Evolutionary conservation across 2,329 filamentous ascomycete species (phyloP).

Genomic region (Lachnellula subtilissima): DNA sequence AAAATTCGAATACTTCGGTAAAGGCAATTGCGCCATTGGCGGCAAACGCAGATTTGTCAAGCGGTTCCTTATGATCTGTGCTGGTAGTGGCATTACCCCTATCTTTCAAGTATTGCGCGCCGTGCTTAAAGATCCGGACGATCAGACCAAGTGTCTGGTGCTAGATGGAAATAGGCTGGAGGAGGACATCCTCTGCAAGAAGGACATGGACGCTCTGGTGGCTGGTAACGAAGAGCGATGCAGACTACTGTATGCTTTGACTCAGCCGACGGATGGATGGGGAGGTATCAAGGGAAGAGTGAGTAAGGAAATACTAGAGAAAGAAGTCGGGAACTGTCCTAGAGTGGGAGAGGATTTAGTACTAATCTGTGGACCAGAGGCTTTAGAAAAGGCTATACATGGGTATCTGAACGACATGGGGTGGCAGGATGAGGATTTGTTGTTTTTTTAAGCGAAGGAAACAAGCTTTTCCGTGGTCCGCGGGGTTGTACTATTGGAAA

Average conservation of each 20-base stretch:
- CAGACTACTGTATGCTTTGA: conserved; percentile 65
- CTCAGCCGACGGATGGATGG: conserved; percentile 60
- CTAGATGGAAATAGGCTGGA: conserved; percentile 73
- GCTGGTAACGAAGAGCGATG: conserved; percentile 51
- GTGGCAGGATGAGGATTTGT: conserved; percentile 66
- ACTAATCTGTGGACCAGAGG: conserved; percentile 72
- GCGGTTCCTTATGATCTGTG: conserved; percentile 81
- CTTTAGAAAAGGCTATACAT: conserved; percentile 65
- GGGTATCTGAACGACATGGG: conserved; percentile 55
- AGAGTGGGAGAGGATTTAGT: conserved; percentile 64
- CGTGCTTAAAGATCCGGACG: conserved; percentile 59
- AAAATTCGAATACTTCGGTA: conserved; percentile 73
- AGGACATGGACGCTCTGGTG: conserved; percentile 64
- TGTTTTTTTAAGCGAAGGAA: conserved; percentile 62
- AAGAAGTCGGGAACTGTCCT: conserved; percentile 47
- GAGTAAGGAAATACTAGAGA: conserved; percentile 54
- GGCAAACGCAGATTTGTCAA: conserved; percentile 52
- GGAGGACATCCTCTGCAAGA: conserved; percentile 76
- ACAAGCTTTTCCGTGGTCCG: not conserved
- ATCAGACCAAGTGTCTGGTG: conserved; percentile 65
- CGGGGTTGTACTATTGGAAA: not conserved
- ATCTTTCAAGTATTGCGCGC: conserved; percentile 79
- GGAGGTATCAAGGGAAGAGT: conserved; percentile 64
- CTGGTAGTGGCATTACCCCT: conserved; percentile 86
- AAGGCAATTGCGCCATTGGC: conserved; percentile 58